Base-by-base conservation (phyloP, 345 rosid genomes). In the Conringia planisiliqua region DNA sequence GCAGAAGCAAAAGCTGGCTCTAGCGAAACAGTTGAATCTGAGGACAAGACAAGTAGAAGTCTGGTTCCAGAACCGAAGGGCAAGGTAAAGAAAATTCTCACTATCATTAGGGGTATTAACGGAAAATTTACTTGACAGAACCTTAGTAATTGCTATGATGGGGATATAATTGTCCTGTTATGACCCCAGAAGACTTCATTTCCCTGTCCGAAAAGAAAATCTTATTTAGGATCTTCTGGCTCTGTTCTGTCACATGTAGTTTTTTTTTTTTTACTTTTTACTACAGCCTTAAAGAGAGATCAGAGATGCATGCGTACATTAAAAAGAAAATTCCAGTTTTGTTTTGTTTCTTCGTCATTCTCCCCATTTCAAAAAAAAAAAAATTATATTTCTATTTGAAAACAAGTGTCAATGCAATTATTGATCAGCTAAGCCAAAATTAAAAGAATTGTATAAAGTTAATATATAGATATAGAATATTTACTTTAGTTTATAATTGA, bases 51-150 rank as follows among this genome's bases (percentile, higher is more conserved):
- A 92, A 78, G 96, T 92, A 73, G 96, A 92, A 72, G 97, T 92
- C 54, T 92, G 96, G 97, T 92, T 92, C 62, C 97, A 92, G 81
- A 92, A 92, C 78, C 72, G 96, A 65, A 86, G 96, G 79, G 97
- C 97, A 75, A 88, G 97, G 97, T 92, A 55, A 78, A 62, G 56
- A 27, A 27, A 60, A 3, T 55, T 52, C n/a, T 30, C 2, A 1
- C 8, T 17, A 10, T n/a, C n/a, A n/a, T 29, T 1, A 40, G 47
- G 88, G 82, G 78, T 71, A 70, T 36, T 72, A 4, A 5, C 5
- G 86, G 36, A 38, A 78, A 20, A 1, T 59, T 16, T 1, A 1
- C 0, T 10, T n/a, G 1, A 68, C 5, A 40, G 29, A 78, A 62
- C 70, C 55, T 55, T 54, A 62, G 74, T 75, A 30, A 75, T 72